Base-by-base conservation (phyloP, 805 yeast species). In the Nakazawaea ambrosiae region DNA sequence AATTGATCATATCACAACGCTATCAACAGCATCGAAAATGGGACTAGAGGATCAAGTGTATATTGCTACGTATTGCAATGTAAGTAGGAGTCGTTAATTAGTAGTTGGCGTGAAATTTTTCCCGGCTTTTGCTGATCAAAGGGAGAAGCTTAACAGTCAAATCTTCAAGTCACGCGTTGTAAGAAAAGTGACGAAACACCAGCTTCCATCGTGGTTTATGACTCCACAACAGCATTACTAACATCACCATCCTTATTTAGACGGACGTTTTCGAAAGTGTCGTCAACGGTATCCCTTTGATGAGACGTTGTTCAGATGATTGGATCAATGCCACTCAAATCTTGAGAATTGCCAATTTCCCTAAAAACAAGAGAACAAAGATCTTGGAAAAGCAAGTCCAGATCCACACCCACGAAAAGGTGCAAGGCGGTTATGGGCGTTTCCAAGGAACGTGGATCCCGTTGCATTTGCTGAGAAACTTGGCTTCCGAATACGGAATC, bases 251-350 rank as follows among this genome's bases (percentile, higher is more conserved):
- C 24, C 10, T 8, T 22, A 27, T 16, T 22, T 28, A 55, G 48
- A 65, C 67, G 2, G 76, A 71, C 36, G 78, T 72, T 5, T 69
- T 57, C 51, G 88, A 81, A 53, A 73, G 78, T 53, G 78, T 78
- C 33, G 72, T 84, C 29, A 66, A 73, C 24, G 85, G 79, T 36
- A 81, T 81, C 25, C 84, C 87, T 19, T 70, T 84, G 37, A 92
- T 92, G 97, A 75, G 97, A 49, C 69, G 97, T 41, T 79, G 85
- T 43, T 68, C 73, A 34, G 98, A 92, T 56, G 84, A 89, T 49
- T 92, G 97, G 97, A 87, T 92, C 38, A 84, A 84, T 53, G 87
- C 88, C 17, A 84, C 94, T 1, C 95, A 84, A 54, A 79, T 83
- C 26, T 63, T 84, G 47, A 83, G 84, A 53, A 76, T 83, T 42